A percentile compares a stretch with the other conserved stretches of the same genome.
Evolutionary conservation across 1,284 basidiomycete species (phyloP).

Genomic region (Boletus semigastroideus): DNA sequence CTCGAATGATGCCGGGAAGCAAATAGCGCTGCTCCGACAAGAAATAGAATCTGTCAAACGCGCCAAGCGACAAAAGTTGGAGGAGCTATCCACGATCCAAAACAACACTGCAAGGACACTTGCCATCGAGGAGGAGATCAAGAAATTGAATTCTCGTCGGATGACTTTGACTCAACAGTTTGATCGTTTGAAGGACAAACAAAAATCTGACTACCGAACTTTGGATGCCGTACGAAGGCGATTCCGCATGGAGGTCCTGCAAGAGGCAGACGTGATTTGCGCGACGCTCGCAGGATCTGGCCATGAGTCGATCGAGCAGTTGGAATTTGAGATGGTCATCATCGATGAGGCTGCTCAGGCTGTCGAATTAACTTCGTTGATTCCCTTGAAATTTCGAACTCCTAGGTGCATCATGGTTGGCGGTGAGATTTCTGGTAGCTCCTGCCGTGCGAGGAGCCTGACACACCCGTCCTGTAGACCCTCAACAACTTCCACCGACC

Average conservation of each 20-base stretch:
- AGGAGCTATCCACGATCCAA: constrained; percentile 54
- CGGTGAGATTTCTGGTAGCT: constrained; percentile 44
- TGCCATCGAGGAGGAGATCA: constrained; percentile 67
- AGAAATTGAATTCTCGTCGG: constrained; percentile 64
- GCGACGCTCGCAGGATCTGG: constrained; percentile 92
- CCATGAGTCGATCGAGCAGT: constrained; percentile 81
- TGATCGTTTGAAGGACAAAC: constrained; percentile 79
- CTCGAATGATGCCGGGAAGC: constrained; percentile 50
- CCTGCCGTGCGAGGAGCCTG: background rate
- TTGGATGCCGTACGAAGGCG: constrained; percentile 78
- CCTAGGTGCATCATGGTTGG: constrained; percentile 93
- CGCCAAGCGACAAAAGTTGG: constrained; percentile 59
- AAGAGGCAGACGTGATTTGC: constrained; percentile 92
- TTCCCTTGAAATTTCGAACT: constrained; percentile 90
- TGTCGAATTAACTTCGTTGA: constrained; percentile 94
- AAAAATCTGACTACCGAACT: constrained; percentile 71
- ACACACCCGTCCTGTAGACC: constrained; percentile 55
- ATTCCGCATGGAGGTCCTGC: constrained; percentile 74
- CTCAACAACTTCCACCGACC: constrained; percentile 95
- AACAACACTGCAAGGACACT: constrained; percentile 51
- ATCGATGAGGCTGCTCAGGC: constrained; percentile 99
- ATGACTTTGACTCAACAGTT: constrained; percentile 67
- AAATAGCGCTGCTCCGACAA: constrained; percentile 60
- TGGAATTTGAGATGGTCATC: constrained; percentile 94
- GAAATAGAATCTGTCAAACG: constrained; percentile 71